Conservation (phyloP, 805 yeast species). For the Cyberlindnera petersonii region DNA sequence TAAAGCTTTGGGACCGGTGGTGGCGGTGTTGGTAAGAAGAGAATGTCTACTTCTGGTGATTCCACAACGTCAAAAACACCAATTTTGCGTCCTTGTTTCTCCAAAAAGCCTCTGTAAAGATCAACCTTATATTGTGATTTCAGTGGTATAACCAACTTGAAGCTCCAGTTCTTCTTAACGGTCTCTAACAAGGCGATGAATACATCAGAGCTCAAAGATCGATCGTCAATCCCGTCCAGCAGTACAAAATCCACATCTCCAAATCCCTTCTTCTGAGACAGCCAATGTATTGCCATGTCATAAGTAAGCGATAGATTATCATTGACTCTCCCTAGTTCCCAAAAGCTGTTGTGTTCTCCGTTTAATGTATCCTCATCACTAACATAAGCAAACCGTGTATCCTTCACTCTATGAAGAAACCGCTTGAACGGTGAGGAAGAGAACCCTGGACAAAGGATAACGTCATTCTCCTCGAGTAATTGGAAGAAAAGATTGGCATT, state of each 20-base stretch:
- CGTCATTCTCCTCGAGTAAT: background rate
- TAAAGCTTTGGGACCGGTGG: background rate
- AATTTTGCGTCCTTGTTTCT: background rate
- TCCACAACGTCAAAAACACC: slow-evolving; percentile 1
- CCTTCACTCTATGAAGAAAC: background rate
- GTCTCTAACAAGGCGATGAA: slow-evolving; percentile 8
- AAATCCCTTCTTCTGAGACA: slow-evolving; percentile 1
- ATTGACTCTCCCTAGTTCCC: background rate
- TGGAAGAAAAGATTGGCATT: background rate
- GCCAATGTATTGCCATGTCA: slow-evolving; percentile 6
- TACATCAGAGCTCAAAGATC: slow-evolving; percentile 10
- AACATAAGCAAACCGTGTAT: slow-evolving; percentile 1
- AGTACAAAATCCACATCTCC: slow-evolving; percentile 9
- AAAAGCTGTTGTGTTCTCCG: background rate
- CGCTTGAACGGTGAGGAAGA: background rate
- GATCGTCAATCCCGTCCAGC: slow-evolving; percentile 12
- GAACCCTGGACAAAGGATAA: slow-evolving; percentile 2
- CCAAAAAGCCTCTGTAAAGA: slow-evolving; percentile 2
- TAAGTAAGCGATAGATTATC: slow-evolving; percentile 3
- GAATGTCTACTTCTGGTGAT: slow-evolving; percentile 5
- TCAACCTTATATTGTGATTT: slow-evolving; percentile 3
- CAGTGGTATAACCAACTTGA: slow-evolving; percentile 9
- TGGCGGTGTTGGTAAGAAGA: slow-evolving; percentile 3
- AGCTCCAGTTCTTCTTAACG: background rate
- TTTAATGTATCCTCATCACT: slow-evolving; percentile 5